Base-by-base conservation (phyloP, 176 grass and related monocot genomes). In the Puya raimondii region DNA sequence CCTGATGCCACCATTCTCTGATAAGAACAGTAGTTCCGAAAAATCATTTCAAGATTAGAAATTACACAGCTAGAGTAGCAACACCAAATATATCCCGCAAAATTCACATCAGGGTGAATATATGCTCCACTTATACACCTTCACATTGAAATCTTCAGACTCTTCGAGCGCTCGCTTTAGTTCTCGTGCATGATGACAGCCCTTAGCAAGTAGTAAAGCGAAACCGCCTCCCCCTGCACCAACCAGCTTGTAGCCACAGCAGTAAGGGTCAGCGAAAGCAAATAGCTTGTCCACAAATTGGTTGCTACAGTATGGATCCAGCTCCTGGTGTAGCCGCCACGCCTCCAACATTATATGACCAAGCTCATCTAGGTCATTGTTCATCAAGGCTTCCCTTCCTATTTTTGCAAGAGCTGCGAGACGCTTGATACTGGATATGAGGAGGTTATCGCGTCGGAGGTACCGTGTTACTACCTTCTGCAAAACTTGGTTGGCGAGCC, bases 221-320 rank as follows among this genome's bases (percentile, higher is more conserved):
- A 97, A 97, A 26, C 89, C 89, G 16, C 89, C 93, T 0, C 89
- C 93, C 14, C 93, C 89, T 13, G 89, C 89, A 70, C 93, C 93
- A 0, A 92, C 89, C 33, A 97, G 79, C 73, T 97, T 97, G 80
- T 97, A 97, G 14, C 93, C 93, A 11, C 86, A 81, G 76, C 93
- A 97, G 77, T 90, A 97, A 18, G 86, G 74, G 16, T 77, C 84
- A 0, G 81, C 83, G 26, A 92, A 87, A 9, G 93, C 74, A 72
- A 97, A 97, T 13, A 92, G 80, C 66, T 70, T 80, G 54, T 97
- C 93, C 42, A 97, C 89, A 23, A 83, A 50, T 68, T 64, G 49
- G 66, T 92, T 97, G 84, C 93, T 97, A 74, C 93, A 97, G 71
- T 90, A 92, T 3, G 93, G 89, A 64, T 92, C 89, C 22, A 97